Evolutionary conservation across 1,284 basidiomycete species (phyloP).

Genomic region (Boletus semigastroideus): DNA sequence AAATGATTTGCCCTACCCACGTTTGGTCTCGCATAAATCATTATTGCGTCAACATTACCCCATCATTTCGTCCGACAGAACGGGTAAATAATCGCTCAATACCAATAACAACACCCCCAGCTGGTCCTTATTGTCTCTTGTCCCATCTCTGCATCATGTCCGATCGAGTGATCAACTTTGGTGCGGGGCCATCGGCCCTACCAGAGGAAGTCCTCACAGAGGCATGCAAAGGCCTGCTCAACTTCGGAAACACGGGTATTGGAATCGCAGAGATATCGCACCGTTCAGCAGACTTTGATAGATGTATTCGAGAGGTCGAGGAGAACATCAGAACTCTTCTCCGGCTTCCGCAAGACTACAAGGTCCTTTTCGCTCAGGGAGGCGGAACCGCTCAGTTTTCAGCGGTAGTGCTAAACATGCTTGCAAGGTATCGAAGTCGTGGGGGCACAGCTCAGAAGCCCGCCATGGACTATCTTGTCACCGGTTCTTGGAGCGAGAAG

Average conservation of each 20-base stretch:
- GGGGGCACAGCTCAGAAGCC: constrained; percentile 60
- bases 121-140: background rate
- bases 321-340: constrained; percentile 73
- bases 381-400: constrained; percentile 91
- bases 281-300: constrained; percentile 84
- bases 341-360: constrained; percentile 79
- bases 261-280: constrained; percentile 94
- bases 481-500: constrained; percentile 89
- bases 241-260: constrained; percentile 88
- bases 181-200: constrained; percentile 88
- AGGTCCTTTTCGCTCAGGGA: constrained; percentile 89
- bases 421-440: constrained; percentile 74
- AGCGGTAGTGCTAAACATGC: constrained; percentile 84
- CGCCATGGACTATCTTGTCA: constrained; percentile 84
- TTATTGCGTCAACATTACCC: background rate
- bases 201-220: constrained; percentile 81
- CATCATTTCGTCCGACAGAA: background rate
- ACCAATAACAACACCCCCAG: background rate
- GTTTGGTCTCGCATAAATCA: background rate
- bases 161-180: constrained; percentile 77
- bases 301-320: constrained; percentile 69
- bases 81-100: background rate
- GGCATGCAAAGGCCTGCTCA: constrained; percentile 76
- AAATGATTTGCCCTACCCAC: too few relatives aligned
- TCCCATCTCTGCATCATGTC: constrained; percentile 17